Conservation (phyloP, 2,329 filamentous ascomycete genomes). For the Dryadomyces quercivorus region DNA sequence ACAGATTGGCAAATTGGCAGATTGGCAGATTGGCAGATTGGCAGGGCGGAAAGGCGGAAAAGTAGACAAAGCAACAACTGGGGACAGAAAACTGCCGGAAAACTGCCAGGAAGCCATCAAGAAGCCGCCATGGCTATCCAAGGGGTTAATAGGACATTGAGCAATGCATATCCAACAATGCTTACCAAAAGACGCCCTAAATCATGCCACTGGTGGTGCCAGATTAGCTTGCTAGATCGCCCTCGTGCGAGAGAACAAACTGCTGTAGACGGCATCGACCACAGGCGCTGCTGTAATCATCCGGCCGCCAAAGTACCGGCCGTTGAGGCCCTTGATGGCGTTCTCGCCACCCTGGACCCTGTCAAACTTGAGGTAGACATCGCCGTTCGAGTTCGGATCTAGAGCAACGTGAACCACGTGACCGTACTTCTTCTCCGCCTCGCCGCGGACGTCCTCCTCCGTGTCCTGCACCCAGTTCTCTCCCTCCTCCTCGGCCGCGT, state of each 20-base stretch:
- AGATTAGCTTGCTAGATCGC: conserved; percentile 57
- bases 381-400: conserved; percentile 85
- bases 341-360: conserved; percentile 91
- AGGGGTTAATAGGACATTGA: background rate
- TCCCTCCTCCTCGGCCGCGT: conserved; percentile 79
- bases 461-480: conserved; percentile 86
- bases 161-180: background rate
- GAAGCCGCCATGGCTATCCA: background rate
- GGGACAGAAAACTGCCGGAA: too few relatives aligned
- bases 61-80: too few relatives aligned
- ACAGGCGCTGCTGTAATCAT: conserved; percentile 92
- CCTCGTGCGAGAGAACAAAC: conserved; percentile 78
- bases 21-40: too few relatives aligned
- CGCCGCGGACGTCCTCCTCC: conserved; percentile 81
- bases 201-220: conserved; percentile 17
- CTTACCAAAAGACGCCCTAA: conserved; percentile 31
- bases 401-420: conserved; percentile 94
- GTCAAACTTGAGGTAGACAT: conserved; percentile 98
- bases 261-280: conserved; percentile 98
- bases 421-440: conserved; percentile 93
- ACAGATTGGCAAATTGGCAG: too few relatives aligned
- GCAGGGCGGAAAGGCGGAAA: too few relatives aligned
- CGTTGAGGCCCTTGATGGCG: conserved; percentile 94
- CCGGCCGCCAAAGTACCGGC: conserved; percentile 84
- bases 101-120: background rate